Evolutionary conservation across 768 basidiomycete genomes (phyloP), one percentile per base, ranked within the genome.

Genomic region (Tephrocybe sp.): DNA sequence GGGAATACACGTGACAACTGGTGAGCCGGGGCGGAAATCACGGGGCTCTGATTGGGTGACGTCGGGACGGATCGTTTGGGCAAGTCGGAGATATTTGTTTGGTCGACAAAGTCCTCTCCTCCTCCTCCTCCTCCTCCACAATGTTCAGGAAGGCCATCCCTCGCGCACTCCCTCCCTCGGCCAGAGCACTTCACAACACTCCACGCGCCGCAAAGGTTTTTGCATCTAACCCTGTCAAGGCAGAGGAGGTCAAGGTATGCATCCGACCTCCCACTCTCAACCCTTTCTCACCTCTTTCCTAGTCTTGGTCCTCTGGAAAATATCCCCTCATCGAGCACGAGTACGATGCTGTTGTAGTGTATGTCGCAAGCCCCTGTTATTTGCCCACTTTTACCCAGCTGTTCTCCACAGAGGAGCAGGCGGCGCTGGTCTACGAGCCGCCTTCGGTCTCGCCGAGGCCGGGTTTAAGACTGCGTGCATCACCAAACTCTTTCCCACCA

Each of bases 391-490:
- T 11, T 42, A 13, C 29, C 34, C 18, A 45, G 2, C 12, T 44
- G 37, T 11, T 10, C 19, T 37, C 16, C 47, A 65, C 54, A 95
- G 93, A 55, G 95, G 94, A 64, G 95, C 97, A 21, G 97, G 97
- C 58, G 97, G 97, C 69, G 97, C 97, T 42, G 97, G 97, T 72
- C 80, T 99, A 60, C 84, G 97, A 69, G 97, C 95, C 36, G 95
- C 95, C 16, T 99, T 99, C 68, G 94, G 97, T 73, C 83, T 98
- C 34, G 97, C 97, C 49, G 94, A 98, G 71, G 91, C 92, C 55
- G 97, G 97, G 47, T 88, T 98, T 71, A 98, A 98, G 64, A 98
- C 97, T 15, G 97, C 97, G 16, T 99, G 97, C 66, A 97, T 98
- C 69, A 97, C 95, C 58, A 98, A 98, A 72, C 80, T 99, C 15